Evolutionary conservation across 352 stramenopile genomes (phyloP).

Genomic region (Plasmopara viticola): DNA sequence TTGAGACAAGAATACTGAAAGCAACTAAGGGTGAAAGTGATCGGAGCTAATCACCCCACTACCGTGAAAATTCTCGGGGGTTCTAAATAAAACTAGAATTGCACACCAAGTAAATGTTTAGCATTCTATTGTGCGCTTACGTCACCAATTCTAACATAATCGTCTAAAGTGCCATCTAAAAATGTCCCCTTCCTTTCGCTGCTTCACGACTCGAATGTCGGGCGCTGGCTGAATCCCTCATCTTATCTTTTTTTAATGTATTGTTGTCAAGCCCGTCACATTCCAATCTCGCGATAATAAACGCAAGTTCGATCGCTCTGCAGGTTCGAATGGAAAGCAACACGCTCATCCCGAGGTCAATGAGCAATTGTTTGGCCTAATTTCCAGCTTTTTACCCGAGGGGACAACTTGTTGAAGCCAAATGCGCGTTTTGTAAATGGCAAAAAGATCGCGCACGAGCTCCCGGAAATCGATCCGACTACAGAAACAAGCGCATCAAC

Average conservation of each 20-base stretch:
- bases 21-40: too few species aligned
- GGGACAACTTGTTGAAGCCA: slow-evolving; percentile 95
- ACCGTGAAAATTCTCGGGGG: too few species aligned
- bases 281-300: slow-evolving; percentile 10
- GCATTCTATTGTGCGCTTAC: slow-evolving; percentile 40
- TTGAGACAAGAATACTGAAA: too few species aligned
- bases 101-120: slow-evolving; percentile 20
- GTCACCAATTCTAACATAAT: slow-evolving; percentile 46
- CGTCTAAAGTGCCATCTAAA: slow-evolving; percentile 43
- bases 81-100: too few species aligned
- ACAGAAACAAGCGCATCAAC: too few species aligned
- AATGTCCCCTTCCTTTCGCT: slow-evolving; percentile 17
- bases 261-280: not conserved
- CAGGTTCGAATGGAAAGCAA: not conserved
- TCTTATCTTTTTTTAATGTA: not conserved
- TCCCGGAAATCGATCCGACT: slow-evolving; percentile 97
- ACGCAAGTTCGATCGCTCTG: slow-evolving; percentile 8
- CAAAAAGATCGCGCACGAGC: slow-evolving; percentile 96
- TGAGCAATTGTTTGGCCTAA: slow-evolving; percentile 31
- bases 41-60: too few species aligned
- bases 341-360: not conserved
- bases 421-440: slow-evolving; percentile 98
- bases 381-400: slow-evolving; percentile 50
- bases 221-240: slow-evolving; percentile 1
- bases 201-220: not conserved